Conservation (phyloP, 2,329 filamentous ascomycete genomes). For the Cucurbitaria berberidis region DNA sequence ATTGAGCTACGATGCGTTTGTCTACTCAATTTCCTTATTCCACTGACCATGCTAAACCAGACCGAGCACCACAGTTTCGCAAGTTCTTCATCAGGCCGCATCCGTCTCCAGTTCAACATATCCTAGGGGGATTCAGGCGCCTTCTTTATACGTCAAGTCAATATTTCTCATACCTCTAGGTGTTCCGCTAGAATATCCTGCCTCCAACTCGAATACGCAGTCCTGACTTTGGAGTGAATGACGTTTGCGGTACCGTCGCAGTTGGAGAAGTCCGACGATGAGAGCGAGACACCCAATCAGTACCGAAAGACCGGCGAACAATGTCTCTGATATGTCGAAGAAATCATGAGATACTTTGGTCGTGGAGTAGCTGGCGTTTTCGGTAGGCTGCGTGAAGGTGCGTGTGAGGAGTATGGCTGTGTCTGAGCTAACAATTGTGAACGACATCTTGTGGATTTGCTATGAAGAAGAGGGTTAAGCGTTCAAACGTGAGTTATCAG, state of each 20-base stretch:
- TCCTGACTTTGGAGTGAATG: neutral
- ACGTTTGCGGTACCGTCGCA: neutral
- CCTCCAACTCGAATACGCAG: neutral
- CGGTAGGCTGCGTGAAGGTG: neutral
- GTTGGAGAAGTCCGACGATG: neutral
- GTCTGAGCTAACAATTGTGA: neutral
- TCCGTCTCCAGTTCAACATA: neutral
- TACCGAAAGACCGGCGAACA: neutral
- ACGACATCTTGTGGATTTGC: neutral
- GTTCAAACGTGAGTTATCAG: too few species aligned
- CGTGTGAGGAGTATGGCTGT: neutral
- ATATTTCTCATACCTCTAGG: neutral
- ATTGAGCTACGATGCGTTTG: neutral
- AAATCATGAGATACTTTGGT: neutral
- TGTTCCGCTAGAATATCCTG: too few species aligned
- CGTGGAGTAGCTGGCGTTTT: neutral
- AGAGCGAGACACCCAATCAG: neutral
- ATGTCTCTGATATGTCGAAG: neutral
- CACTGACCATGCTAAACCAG: too few species aligned
- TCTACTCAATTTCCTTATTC: too few species aligned
- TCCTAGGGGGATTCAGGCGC: neutral
- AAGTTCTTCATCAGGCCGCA: neutral
- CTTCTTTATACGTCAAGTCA: neutral
- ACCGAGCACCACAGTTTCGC: neutral
- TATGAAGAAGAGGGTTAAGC: neutral